Evolutionary conservation across 164 flowering plant genomes (phyloP).

Genomic region (Litsea cubeba): DNA sequence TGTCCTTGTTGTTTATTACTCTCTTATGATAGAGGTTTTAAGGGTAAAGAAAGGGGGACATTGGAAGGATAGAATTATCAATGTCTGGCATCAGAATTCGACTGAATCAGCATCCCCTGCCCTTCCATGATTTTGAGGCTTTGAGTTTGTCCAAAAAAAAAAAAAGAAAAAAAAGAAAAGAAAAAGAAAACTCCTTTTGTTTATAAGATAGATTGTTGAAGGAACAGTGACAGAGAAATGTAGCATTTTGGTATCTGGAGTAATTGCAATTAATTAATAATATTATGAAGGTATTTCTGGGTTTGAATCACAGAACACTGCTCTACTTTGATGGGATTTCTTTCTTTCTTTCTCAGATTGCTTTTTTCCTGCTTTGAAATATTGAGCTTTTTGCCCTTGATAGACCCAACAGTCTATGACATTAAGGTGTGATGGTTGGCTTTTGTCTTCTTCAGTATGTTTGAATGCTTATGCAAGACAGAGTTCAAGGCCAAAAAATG

Average conservation of each 20-base stretch:
- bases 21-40: slow-evolving; percentile 15
- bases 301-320: slow-evolving; percentile 7
- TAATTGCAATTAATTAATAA: slow-evolving; percentile 28
- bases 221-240: slow-evolving; percentile 16
- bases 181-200: slow-evolving; percentile 29
- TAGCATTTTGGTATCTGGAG: slow-evolving; percentile 41
- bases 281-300: slow-evolving; percentile 21
- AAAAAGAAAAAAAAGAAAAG: background rate
- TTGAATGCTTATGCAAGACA: background rate
- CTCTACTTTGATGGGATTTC: background rate
- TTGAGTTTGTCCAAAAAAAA: background rate
- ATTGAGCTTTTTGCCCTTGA: background rate
- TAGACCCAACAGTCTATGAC: background rate
- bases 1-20: slow-evolving; percentile 18
- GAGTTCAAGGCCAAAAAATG: slow-evolving; percentile 2
- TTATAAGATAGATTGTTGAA: slow-evolving; percentile 26
- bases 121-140: slow-evolving; percentile 6
- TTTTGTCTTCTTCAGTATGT: slow-evolving; percentile 3
- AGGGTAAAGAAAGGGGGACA: slow-evolving; percentile 2
- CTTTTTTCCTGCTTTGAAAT: slow-evolving; percentile 7
- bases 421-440: background rate
- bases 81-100: slow-evolving; percentile 9
- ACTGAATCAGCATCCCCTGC: slow-evolving; percentile 22
- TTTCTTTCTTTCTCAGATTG: no score
- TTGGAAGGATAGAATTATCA: background rate